phyloP scores from a whole-genome alignment of 106 monocot species.

The Cymbidium sinense region DNA sequence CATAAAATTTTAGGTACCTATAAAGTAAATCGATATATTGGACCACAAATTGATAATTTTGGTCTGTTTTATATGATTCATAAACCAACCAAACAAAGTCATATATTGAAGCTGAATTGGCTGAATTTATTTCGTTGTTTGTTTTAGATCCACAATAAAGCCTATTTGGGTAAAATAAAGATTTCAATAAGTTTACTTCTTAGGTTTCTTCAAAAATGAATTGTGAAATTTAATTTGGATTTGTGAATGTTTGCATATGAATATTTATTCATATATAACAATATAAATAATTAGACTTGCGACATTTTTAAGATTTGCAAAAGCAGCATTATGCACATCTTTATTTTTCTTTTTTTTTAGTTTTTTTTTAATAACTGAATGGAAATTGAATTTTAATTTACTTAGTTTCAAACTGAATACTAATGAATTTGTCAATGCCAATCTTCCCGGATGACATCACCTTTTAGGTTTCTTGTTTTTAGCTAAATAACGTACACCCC shows the following conservation, averaged over 20 bases:
- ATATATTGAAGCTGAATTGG: neutral
- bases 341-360: neutral
- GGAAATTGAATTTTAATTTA: neutral
- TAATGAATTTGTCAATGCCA: neutral
- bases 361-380: neutral
- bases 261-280: neutral
- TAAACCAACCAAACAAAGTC: neutral
- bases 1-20: neutral
- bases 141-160: too few relatives aligned
- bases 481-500: neutral
- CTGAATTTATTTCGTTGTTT: neutral
- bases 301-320: neutral
- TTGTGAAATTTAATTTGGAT: neutral
- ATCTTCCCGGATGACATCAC: neutral
- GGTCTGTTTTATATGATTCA: neutral
- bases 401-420: neutral
- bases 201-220: neutral
- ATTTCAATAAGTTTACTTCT: neutral
- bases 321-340: neutral
- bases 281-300: neutral
- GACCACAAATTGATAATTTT: neutral
- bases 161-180: neutral
- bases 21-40: neutral
- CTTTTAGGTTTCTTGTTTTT: neutral
- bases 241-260: neutral